Conservation (phyloP, 1,284 basidiomycete genomes). For the Malassezia vespertilionis region DNA sequence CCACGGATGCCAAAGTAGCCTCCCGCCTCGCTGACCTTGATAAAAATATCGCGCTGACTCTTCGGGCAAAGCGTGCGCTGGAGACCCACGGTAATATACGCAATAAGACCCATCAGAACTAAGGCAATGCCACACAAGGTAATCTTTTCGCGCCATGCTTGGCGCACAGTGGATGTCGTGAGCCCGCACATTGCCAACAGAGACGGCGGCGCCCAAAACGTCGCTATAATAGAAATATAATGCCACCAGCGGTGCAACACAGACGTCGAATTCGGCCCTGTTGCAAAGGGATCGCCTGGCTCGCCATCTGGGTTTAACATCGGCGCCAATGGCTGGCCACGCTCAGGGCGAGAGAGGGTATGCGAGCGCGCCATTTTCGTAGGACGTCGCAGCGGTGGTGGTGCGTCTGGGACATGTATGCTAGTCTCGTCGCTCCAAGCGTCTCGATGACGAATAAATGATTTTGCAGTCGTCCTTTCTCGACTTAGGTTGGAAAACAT, state of each 20-base stretch:
- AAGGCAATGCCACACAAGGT: constrained; percentile 34
- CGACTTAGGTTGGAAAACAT: constrained; percentile 16
- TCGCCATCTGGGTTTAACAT: constrained; percentile 55
- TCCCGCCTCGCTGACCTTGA: constrained; percentile 6
- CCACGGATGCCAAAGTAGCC: constrained; percentile 62
- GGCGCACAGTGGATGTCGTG: constrained; percentile 29
- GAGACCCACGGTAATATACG: constrained; percentile 87
- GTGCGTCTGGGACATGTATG: constrained; percentile 35
- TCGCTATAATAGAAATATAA: constrained; percentile 17
- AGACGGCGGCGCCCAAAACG: constrained; percentile 41
- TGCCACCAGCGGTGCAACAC: constrained; percentile 13
- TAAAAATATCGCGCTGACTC: neutral
- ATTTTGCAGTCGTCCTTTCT: constrained; percentile 22
- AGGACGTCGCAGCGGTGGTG: constrained; percentile 42
- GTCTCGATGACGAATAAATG: constrained; percentile 39
- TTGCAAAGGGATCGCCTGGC: constrained; percentile 14
- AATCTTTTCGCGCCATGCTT: constrained; percentile 47
- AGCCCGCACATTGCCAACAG: constrained; percentile 48
- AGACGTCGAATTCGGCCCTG: neutral
- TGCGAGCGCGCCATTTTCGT: constrained; percentile 35
- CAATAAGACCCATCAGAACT: constrained; percentile 65
- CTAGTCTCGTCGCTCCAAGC: constrained; percentile 23
- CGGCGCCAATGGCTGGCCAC: constrained; percentile 56
- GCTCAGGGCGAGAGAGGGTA: constrained; percentile 62
- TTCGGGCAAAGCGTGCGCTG: constrained; percentile 80